Evolutionary conservation across 2,329 filamentous ascomycete species (phyloP), one percentile per base, ranked within the genome.

Genomic region (Aspergillus pseudoterreus): DNA sequence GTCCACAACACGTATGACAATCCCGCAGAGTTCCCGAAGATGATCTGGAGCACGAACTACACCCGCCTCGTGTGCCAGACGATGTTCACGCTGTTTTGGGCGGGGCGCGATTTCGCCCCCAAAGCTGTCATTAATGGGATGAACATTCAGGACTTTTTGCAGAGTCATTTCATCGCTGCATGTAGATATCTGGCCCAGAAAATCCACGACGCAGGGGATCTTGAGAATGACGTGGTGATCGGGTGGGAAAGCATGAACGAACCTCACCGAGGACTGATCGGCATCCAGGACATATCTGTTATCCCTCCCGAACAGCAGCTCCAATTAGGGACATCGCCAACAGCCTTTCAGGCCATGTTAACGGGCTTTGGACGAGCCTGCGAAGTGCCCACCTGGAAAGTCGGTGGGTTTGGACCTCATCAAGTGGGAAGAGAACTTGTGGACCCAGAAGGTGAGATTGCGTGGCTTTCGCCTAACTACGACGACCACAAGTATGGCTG

Each of bases 21-120:
- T 17, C 90, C 92, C 8, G 85, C 85, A 22, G 81, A 86, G 1
- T 99, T 92, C 59, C 94, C 94, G 21, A 97, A 96, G 75, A 99
- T 99, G 95, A 92, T 97, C 52, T 99, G 94, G 94, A 91, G 92
- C 14, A 97, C 95, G 47, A 99, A 99, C 68, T 99, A 99, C 71
- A 88, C 84, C 55, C 83, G 94, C 21, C 78, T 97, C 45, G 92
- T 87, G 2, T 88, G 87, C 45, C 90, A 92, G 59, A 92, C 90
- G 43, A 90, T 97, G 60, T 97, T 96, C 68, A 96, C 92, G 0
- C 75, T 97, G 47, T 99, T 96, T 75, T 99, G 95, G 69, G 92
- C 82, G 8, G 94, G 94, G 33, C 84, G 79, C 57, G 90, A 95
- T 63, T 97, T 96, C 75, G 90, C 94, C 1, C 95, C 95, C 3